Percentiles rank a stretch among this genome's conserved stretches.
Conservation (phyloP, 257 asterid genomes). For the Ehretia macrophylla region DNA sequence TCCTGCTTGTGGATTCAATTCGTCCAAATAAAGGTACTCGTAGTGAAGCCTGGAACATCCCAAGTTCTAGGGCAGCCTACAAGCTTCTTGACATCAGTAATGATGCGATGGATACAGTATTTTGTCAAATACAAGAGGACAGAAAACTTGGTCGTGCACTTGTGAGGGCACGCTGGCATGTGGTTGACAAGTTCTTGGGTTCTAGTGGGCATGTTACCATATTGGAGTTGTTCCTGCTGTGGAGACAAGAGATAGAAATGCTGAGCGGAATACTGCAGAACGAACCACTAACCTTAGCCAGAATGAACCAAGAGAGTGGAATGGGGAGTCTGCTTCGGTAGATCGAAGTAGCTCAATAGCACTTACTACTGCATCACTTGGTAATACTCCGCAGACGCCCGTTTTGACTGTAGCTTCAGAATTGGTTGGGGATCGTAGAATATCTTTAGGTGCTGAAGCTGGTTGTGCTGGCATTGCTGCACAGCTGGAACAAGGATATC, state of each 20-base stretch:
- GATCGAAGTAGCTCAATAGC: slow-evolving; percentile 54
- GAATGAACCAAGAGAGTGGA: slow-evolving; percentile 58
- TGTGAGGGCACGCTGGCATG: slow-evolving; percentile 86
- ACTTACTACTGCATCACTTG: slow-evolving; percentile 33
- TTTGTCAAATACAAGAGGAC: slow-evolving; percentile 90
- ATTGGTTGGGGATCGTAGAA: slow-evolving; percentile 95
- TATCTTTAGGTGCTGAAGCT: slow-evolving; percentile 84
- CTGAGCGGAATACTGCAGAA: slow-evolving; percentile 44
- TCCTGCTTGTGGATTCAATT: slow-evolving; percentile 73
- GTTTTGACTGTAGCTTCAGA: slow-evolving; percentile 71
- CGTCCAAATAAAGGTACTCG: slow-evolving; percentile 83
- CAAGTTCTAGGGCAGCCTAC: slow-evolving; percentile 66
- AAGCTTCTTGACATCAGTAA: slow-evolving; percentile 93
- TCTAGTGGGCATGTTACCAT: slow-evolving; percentile 83
- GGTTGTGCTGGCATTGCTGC: slow-evolving; percentile 99
- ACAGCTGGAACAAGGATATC: slow-evolving; percentile 92
- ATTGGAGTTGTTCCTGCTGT: slow-evolving; percentile 67
- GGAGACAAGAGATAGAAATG: slow-evolving; percentile 68
- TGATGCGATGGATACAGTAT: slow-evolving; percentile 86
- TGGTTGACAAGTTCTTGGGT: slow-evolving; percentile 69
- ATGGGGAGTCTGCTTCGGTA: slow-evolving; percentile 58
- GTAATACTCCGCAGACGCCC: slow-evolving; percentile 44
- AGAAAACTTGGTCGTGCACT: slow-evolving; percentile 86
- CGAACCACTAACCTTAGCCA: slow-evolving; percentile 41
- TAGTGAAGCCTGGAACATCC: slow-evolving; percentile 66